These are phyloP conservation scores for Raddia distichophylla DNA, from an alignment of 176 grass and related monocot species.

Conservation along the genomic window DNA sequence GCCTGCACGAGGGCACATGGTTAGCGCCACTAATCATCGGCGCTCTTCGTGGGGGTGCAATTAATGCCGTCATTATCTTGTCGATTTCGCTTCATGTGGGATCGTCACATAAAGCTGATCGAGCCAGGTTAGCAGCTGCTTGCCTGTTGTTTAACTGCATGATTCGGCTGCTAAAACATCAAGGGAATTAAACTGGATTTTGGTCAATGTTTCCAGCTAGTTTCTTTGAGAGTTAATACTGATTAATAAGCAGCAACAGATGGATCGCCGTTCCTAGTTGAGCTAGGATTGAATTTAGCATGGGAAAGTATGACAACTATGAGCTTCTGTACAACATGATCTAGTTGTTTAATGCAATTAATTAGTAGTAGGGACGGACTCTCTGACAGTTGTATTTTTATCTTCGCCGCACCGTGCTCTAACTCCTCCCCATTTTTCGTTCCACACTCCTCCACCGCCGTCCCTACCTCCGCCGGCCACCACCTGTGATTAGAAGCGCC, in stretches of 20 bases:
- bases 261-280: background rate
- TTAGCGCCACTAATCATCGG: constrained; percentile 32
- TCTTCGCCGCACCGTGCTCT: no score
- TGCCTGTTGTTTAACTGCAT: constrained; percentile 27
- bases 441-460: no score
- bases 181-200: background rate
- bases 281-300: constrained; percentile 8
- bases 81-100: constrained; percentile 35
- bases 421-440: no score
- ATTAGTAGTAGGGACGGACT: background rate
- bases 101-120: background rate
- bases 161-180: constrained; percentile 6
- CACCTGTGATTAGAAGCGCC: no score
- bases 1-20: constrained; percentile 46
- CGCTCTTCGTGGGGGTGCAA: constrained; percentile 37
- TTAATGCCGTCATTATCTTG: constrained; percentile 44
- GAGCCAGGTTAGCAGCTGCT: constrained; percentile 34
- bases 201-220: constrained; percentile 39
- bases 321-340: background rate
- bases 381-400: no score
- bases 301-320: background rate
- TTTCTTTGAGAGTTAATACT: background rate
- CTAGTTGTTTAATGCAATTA: background rate
- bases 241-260: background rate
- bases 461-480: no score